A percentile compares a stretch with the other conserved stretches of the same genome.
These are phyloP conservation scores for Alnus rubra DNA, from an alignment of 306 rosid species.

Conservation along the genomic window DNA sequence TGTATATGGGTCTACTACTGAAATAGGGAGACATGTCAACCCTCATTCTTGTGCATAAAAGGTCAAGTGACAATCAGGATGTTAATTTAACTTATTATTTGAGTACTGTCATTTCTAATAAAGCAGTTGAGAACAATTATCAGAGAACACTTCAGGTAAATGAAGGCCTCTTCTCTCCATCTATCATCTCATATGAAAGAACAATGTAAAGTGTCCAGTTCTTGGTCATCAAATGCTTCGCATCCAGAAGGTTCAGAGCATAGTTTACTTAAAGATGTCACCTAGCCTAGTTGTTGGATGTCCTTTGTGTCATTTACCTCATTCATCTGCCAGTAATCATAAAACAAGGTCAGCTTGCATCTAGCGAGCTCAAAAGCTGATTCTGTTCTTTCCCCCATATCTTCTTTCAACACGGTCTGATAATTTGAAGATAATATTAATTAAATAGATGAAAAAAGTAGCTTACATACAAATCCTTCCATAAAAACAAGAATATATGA, in stretches of 20 bases:
- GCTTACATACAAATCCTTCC: background rate
- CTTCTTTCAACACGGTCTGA: slow-evolving; percentile 68
- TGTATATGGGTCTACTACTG: background rate
- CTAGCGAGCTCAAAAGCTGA: slow-evolving; percentile 72
- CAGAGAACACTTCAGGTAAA: background rate
- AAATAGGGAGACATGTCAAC: background rate
- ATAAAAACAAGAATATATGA: background rate
- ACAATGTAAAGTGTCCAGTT: background rate
- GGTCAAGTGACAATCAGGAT: background rate
- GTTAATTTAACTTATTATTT: background rate
- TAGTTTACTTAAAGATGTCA: background rate
- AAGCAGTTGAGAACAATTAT: background rate
- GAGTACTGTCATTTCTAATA: background rate
- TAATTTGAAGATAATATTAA: slow-evolving; percentile 16
- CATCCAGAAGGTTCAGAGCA: background rate
- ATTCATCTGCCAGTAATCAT: slow-evolving; percentile 89
- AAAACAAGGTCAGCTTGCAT: slow-evolving; percentile 85
- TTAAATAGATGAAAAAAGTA: background rate
- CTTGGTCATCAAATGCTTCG: background rate
- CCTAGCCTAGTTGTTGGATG: slow-evolving; percentile 19
- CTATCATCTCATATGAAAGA: background rate
- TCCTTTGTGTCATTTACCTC: slow-evolving; percentile 62
- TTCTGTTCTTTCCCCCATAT: slow-evolving; percentile 32
- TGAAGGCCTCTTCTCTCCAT: background rate
- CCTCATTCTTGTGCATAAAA: background rate